Percentiles rank a stretch among this genome's conserved stretches.
phyloP scores from a whole-genome alignment of 2,329 filamentous ascomycete genomes.

The Pestalotiopsis sp. region DNA sequence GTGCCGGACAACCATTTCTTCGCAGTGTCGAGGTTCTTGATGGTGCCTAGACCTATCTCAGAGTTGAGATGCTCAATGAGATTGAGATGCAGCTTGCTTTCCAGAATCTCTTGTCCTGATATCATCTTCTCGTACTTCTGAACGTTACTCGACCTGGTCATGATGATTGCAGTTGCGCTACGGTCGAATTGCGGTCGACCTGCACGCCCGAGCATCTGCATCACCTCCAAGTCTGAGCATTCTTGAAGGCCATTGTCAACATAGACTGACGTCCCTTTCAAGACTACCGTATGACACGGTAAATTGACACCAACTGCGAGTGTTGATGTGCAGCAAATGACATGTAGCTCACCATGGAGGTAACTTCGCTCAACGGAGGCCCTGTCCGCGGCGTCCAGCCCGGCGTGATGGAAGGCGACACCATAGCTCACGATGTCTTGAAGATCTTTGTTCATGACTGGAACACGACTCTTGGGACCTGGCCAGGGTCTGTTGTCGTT shows the following conservation, averaged over 20 bases:
- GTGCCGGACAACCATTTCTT: slow-evolving; percentile 77
- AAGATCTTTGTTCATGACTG: slow-evolving; percentile 62
- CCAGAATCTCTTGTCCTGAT: slow-evolving; percentile 71
- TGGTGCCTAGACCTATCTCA: slow-evolving; percentile 76
- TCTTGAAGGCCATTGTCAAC: slow-evolving; percentile 64
- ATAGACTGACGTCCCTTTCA: slow-evolving; percentile 77
- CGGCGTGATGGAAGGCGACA: slow-evolving; percentile 83
- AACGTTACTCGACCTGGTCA: slow-evolving; percentile 70
- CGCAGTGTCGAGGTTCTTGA: slow-evolving; percentile 66
- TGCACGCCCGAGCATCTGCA: slow-evolving; percentile 88
- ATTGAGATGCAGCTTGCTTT: slow-evolving; percentile 79
- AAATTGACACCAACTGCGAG: slow-evolving; percentile 83
- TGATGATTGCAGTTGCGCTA: slow-evolving; percentile 75
- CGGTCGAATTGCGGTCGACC: slow-evolving; percentile 83
- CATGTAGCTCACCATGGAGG: slow-evolving; percentile 69
- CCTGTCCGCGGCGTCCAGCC: slow-evolving; percentile 68
- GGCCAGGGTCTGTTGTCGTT: slow-evolving; percentile 64
- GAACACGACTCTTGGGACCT: slow-evolving; percentile 51
- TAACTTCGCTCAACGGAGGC: slow-evolving; percentile 69
- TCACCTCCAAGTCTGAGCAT: slow-evolving; percentile 81
- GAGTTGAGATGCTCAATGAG: slow-evolving; percentile 85
- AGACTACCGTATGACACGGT: slow-evolving; percentile 79
- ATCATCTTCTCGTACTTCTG: slow-evolving; percentile 73
- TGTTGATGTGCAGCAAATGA: slow-evolving; percentile 88
- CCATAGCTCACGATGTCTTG: slow-evolving; percentile 54